Conservation (phyloP, 306 rosid species). For the Trifolium dubium region DNA sequence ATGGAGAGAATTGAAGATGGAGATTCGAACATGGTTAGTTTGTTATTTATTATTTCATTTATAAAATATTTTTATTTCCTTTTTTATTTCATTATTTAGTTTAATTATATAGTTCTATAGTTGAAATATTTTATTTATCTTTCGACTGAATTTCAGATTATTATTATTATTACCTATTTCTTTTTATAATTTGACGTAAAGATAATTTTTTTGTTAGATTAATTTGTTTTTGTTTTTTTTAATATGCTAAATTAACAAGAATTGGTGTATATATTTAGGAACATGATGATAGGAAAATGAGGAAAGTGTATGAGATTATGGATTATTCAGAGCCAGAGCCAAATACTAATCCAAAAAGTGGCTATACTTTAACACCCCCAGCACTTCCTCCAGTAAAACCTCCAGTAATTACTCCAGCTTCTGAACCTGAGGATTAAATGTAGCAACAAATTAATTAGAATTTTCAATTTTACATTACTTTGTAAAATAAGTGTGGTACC, state of each 20-base stretch:
- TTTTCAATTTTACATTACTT: neutral
- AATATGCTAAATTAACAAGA: neutral
- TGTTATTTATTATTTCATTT: neutral
- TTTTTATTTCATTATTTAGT: neutral
- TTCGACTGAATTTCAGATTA: too few species aligned
- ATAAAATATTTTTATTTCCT: too few species aligned
- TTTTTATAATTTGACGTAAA: neutral
- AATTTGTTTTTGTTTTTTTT: neutral
- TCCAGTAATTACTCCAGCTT: conserved; percentile 39
- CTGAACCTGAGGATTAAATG: conserved; percentile 40
- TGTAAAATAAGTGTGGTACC: conserved; percentile 4
- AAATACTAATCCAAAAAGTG: conserved; percentile 70
- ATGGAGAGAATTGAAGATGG: conserved; percentile 41
- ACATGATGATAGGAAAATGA: conserved; percentile 34
- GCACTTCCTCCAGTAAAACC: conserved; percentile 43
- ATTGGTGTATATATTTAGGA: conserved; percentile 47
- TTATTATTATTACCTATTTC: too few species aligned
- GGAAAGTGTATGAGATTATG: conserved; percentile 44
- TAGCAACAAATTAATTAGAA: neutral
- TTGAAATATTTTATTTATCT: too few species aligned
- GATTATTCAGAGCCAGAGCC: conserved; percentile 81
- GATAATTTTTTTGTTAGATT: neutral
- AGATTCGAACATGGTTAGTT: conserved; percentile 42
- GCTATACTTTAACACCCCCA: conserved; percentile 57
- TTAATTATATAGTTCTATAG: too few species aligned